Conservation (phyloP, 352 stramenopile species). For the Phytophthora tubulina region DNA sequence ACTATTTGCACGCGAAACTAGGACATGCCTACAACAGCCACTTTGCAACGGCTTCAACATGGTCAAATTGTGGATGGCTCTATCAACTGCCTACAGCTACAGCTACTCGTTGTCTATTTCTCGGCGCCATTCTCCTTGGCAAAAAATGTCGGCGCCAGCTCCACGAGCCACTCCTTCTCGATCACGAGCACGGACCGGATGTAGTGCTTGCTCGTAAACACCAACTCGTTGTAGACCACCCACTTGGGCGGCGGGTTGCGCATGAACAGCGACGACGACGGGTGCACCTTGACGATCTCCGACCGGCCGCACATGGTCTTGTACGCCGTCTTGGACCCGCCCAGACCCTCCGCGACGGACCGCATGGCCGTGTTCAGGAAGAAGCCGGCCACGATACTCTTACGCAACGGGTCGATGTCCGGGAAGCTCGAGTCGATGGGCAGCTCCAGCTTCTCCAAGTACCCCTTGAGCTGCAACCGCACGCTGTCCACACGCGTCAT, state of each 20-base stretch:
- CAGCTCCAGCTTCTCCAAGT: slow-evolving; percentile 78
- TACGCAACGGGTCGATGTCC: slow-evolving; percentile 86
- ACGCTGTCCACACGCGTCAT: slow-evolving; percentile 90
- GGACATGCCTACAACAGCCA: slow-evolving; percentile 18
- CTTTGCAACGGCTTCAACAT: slow-evolving; percentile 14
- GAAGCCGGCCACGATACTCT: slow-evolving; percentile 89
- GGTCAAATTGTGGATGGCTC: not conserved
- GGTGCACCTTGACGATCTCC: slow-evolving; percentile 90
- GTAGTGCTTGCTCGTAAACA: slow-evolving; percentile 94
- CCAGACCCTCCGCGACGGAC: slow-evolving; percentile 73
- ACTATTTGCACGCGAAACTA: too few relatives aligned
- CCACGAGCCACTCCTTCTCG: slow-evolving; percentile 91
- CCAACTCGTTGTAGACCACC: slow-evolving; percentile 91
- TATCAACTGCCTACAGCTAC: not conserved
- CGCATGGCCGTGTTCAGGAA: slow-evolving; percentile 92
- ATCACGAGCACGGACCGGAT: slow-evolving; percentile 90
- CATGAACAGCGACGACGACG: slow-evolving; percentile 90
- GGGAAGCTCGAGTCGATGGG: slow-evolving; percentile 76
- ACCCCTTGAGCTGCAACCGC: slow-evolving; percentile 71
- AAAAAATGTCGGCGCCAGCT: slow-evolving; percentile 88
- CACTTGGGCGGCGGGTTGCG: slow-evolving; percentile 88
- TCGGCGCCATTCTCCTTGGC: slow-evolving; percentile 54
- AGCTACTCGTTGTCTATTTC: slow-evolving; percentile 27
- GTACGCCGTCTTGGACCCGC: slow-evolving; percentile 83
- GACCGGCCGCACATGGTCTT: slow-evolving; percentile 88